Evolutionary conservation across 495 filamentous ascomycete genomes (phyloP).

Genomic region (Rusavskia elegans): DNA sequence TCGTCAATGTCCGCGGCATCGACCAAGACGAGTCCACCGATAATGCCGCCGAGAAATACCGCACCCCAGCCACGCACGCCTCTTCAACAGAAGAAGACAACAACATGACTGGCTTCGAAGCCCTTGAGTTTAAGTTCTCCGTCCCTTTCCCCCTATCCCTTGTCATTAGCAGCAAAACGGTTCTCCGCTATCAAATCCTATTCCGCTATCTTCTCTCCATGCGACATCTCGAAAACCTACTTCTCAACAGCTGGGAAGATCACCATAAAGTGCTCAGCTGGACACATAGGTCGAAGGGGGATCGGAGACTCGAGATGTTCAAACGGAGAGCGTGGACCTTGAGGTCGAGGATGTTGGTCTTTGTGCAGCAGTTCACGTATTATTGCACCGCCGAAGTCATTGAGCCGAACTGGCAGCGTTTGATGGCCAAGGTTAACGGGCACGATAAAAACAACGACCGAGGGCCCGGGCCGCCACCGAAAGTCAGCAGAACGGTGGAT

Average conservation of each 20-base stretch:
- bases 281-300: conserved; percentile 55
- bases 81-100: conserved; percentile 54
- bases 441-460: conserved; percentile 31
- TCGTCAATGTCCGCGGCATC: conserved; percentile 88
- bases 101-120: conserved; percentile 74
- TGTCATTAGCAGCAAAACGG: conserved; percentile 88
- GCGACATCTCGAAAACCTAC: conserved; percentile 70
- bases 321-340: conserved; percentile 87
- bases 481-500: conserved; percentile 74
- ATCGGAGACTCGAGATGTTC: conserved; percentile 69
- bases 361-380: conserved; percentile 89
- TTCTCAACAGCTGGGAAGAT: conserved; percentile 76
- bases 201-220: conserved; percentile 85
- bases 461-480: conserved; percentile 8
- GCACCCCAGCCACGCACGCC: conserved; percentile 27
- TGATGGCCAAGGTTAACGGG: conserved; percentile 69
- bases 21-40: conserved; percentile 63
- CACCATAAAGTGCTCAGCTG: conserved; percentile 74
- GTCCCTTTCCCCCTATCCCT: conserved; percentile 95
- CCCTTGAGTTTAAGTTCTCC: conserved; percentile 80
- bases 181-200: conserved; percentile 87
- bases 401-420: conserved; percentile 87
- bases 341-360: conserved; percentile 85
- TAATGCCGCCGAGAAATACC: conserved; percentile 30
- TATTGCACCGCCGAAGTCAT: conserved; percentile 96